These are phyloP conservation scores for Litsea cubeba DNA, from an alignment of 164 flowering plant species.

Conservation along the genomic window DNA sequence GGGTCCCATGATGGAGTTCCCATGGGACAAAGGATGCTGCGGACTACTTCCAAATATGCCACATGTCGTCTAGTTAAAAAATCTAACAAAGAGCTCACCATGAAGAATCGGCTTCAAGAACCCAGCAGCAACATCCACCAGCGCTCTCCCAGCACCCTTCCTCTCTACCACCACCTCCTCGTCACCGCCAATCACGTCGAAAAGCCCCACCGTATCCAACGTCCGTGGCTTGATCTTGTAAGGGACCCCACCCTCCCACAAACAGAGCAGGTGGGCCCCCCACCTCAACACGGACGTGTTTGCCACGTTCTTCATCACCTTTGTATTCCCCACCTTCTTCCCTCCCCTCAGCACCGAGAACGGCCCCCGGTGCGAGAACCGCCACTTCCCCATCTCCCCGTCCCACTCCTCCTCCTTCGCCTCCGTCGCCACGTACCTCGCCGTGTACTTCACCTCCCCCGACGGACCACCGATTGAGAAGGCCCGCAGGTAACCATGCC, in stretches of 20 bases:
- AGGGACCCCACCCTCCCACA: slow-evolving; percentile 96
- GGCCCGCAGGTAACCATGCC: slow-evolving; percentile 87
- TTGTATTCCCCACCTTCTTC: slow-evolving; percentile 61
- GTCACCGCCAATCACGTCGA: slow-evolving; percentile 30
- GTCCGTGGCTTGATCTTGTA: slow-evolving; percentile 62
- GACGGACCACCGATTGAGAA: slow-evolving; percentile 41
- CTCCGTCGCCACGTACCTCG: slow-evolving; percentile 75
- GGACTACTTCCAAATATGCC: too few relatives aligned
- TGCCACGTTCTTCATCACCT: slow-evolving; percentile 98
- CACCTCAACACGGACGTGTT: slow-evolving; percentile 83
- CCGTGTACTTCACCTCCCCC: slow-evolving; percentile 53
- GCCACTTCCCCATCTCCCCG: slow-evolving; percentile 60
- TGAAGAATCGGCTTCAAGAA: slow-evolving; percentile 66
- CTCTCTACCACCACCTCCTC: slow-evolving; percentile 8
- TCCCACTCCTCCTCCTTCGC: slow-evolving; percentile 79
- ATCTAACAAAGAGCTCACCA: slow-evolving; percentile 37
- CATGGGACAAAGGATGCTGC: too few relatives aligned
- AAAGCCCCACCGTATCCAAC: slow-evolving; percentile 67
- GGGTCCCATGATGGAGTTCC: too few relatives aligned
- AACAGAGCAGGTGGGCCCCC: slow-evolving; percentile 70
- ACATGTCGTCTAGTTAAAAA: too few relatives aligned
- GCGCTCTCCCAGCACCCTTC: neutral
- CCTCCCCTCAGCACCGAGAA: slow-evolving; percentile 85
- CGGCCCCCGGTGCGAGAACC: slow-evolving; percentile 85
- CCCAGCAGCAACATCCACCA: slow-evolving; percentile 52